These are phyloP conservation scores for Xylaria polymorpha DNA, from an alignment of 2,329 filamentous ascomycete species.

Conservation along the genomic window DNA sequence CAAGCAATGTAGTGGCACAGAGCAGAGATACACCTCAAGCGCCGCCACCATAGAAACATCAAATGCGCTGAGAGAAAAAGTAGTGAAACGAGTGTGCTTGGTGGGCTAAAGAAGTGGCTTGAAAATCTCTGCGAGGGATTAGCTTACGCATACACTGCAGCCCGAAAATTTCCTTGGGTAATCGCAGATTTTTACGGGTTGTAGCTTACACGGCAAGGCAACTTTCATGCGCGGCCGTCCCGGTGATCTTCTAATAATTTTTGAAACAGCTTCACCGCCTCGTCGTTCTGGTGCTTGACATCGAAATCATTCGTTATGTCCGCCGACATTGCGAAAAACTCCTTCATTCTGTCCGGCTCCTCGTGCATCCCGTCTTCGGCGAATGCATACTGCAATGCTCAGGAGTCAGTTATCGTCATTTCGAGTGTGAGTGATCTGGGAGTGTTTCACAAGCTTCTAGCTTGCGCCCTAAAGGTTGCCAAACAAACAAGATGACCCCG, in stretches of 20 bases:
- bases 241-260: neutral
- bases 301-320: conserved; percentile 50
- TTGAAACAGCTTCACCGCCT: conserved; percentile 40
- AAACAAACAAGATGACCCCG: no score
- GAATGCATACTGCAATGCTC: conserved; percentile 40
- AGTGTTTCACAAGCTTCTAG: neutral
- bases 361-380: conserved; percentile 48
- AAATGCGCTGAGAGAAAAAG: neutral
- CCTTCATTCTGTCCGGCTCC: conserved; percentile 45
- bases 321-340: conserved; percentile 46
- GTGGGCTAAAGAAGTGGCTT: no score
- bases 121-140: no score
- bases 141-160: no score
- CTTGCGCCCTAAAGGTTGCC: no score
- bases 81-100: neutral
- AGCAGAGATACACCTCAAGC: neutral
- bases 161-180: no score
- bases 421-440: neutral
- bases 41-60: neutral
- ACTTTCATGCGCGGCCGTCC: neutral
- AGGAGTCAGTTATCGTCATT: neutral
- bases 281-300: conserved; percentile 46
- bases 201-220: no score
- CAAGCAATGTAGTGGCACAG: neutral
- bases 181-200: no score